These are phyloP conservation scores for Coemansia sp. DNA, from an alignment of 192 early-diverging fungal genomes.

Conservation along the genomic window DNA sequence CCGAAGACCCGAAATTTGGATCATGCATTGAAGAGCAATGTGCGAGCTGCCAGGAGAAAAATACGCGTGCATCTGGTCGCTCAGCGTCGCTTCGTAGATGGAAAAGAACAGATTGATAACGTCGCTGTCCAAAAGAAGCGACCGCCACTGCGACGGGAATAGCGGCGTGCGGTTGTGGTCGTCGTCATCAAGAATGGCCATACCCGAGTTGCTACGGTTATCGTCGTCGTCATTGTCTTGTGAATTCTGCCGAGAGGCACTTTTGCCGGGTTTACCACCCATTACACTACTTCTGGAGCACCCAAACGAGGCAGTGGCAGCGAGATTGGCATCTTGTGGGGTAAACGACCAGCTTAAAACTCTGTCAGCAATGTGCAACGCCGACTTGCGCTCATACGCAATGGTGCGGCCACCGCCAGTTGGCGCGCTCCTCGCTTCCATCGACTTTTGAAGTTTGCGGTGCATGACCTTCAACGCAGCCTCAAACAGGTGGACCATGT, in stretches of 20 bases:
- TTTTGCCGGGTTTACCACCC: background rate
- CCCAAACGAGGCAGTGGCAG: constrained; percentile 37
- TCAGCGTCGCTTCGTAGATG: constrained; percentile 42
- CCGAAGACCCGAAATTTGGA: constrained; percentile 47
- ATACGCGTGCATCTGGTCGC: constrained; percentile 48
- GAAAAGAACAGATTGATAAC: constrained; percentile 46
- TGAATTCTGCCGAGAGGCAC: background rate
- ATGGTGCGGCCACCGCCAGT: constrained; percentile 24
- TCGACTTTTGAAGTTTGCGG: constrained; percentile 38
- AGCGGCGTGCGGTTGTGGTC: constrained; percentile 37
- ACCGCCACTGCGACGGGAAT: constrained; percentile 39
- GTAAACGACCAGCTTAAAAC: constrained; percentile 45
- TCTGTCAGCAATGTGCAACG: constrained; percentile 43
- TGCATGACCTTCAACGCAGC: constrained; percentile 48
- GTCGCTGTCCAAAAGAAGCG: constrained; percentile 40
- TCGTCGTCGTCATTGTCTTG: constrained; percentile 15
- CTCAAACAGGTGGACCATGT: constrained; percentile 41
- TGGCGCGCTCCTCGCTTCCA: constrained; percentile 8
- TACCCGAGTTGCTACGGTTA: constrained; percentile 14
- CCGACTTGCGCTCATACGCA: constrained; percentile 47
- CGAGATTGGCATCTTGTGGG: constrained; percentile 21
- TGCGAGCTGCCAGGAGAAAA: constrained; percentile 52
- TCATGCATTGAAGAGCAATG: constrained; percentile 46
- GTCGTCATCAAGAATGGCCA: constrained; percentile 25
- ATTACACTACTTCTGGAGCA: background rate